These are phyloP conservation scores for Mentha longifolia DNA, from an alignment of 257 asterid genomes.

Conservation along the genomic window DNA sequence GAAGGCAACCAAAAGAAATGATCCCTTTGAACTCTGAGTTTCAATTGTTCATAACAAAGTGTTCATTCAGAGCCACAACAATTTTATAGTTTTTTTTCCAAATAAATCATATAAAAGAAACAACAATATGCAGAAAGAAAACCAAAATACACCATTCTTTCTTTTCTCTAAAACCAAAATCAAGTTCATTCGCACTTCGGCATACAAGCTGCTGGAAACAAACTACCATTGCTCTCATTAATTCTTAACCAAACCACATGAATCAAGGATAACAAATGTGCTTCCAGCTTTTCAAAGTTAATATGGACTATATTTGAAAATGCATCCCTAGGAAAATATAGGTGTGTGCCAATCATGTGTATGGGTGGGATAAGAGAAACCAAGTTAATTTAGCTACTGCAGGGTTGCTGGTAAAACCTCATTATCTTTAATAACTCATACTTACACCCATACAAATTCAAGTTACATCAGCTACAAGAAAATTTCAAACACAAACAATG, in stretches of 20 bases:
- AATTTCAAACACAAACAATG: conserved; percentile 1
- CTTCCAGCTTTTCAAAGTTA: conserved; percentile 7
- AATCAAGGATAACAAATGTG: neutral
- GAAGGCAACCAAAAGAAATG: neutral
- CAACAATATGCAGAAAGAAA: neutral
- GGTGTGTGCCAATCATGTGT: neutral
- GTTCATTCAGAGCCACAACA: conserved; percentile 11
- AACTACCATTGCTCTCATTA: conserved; percentile 14
- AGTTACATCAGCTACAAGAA: conserved; percentile 9
- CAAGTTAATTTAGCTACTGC: neutral
- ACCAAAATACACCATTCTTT: neutral
- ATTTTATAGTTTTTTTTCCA: neutral
- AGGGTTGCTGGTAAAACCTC: conserved; percentile 1
- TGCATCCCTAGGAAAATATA: neutral
- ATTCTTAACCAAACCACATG: neutral
- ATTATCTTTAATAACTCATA: conserved; percentile 5
- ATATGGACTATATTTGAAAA: neutral
- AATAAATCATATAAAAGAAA: neutral
- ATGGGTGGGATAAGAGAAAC: conserved; percentile 1
- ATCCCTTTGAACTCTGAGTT: neutral
- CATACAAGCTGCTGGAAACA: conserved; percentile 1
- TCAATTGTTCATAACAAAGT: neutral
- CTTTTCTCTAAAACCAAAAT: neutral
- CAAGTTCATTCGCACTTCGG: neutral
- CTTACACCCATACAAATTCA: neutral